A percentile compares a stretch with the other conserved stretches of the same genome.
These are phyloP conservation scores for Aspergillus kassunensis DNA, from an alignment of 495 filamentous ascomycete genomes.

Conservation along the genomic window DNA sequence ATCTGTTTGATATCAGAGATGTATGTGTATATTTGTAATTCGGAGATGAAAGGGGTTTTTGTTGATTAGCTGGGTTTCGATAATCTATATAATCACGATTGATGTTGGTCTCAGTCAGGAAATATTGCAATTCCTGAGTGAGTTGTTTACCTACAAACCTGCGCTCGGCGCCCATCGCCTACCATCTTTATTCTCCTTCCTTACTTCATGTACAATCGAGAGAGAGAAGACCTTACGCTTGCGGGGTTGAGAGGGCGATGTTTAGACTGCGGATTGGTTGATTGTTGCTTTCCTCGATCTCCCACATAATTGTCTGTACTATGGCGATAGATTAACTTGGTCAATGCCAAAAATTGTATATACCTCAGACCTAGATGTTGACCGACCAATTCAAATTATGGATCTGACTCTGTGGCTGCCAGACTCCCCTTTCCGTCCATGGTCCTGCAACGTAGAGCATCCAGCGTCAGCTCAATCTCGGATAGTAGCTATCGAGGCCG, in stretches of 20 bases:
- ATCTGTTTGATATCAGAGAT: not conserved
- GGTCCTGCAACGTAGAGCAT: no score
- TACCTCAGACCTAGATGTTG: not conserved
- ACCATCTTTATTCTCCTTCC: no score
- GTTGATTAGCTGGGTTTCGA: not conserved
- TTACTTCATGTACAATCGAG: no score
- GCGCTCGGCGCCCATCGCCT: no score
- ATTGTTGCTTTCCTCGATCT: not conserved
- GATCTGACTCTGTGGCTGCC: not conserved
- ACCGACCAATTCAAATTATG: not conserved
- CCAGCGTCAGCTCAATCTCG: no score
- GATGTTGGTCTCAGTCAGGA: not conserved
- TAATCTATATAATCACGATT: not conserved
- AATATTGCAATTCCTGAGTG: no score
- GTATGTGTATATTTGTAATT: not conserved
- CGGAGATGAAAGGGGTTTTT: not conserved
- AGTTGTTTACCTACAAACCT: no score
- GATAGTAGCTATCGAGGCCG: no score
- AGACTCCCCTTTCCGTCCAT: no score
- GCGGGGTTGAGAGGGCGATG: not conserved
- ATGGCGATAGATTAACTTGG: constrained; percentile 11
- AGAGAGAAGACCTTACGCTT: no score
- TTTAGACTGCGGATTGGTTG: not conserved
- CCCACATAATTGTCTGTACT: not conserved
- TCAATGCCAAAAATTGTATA: constrained; percentile 10